Evolutionary conservation across 768 basidiomycete species (phyloP), one percentile per base, ranked within the genome.

Genomic region (Glaciozyma antarctica): DNA sequence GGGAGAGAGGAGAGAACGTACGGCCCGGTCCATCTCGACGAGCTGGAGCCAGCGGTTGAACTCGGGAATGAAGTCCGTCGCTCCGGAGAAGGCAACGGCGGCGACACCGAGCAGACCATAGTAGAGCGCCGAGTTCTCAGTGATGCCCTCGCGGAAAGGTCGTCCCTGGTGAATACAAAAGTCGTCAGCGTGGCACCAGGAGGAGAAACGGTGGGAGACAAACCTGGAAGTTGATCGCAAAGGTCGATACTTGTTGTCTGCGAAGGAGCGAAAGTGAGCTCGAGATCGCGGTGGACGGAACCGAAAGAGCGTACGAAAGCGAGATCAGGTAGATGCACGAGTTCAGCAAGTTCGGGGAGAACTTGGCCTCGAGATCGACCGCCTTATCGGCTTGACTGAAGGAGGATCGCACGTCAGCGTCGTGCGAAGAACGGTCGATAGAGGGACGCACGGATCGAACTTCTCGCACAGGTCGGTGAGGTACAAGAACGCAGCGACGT

Each of bases 171-270:
- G 38, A 41, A 12, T 12, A 12, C 13, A 15, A 6, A 41, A 5
- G 34, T 41, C 38, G 38, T 41, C 38, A 41, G 38, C 13, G 2
- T 7, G 38, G 38, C 8, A 7, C 13, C 38, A 15, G 38, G 38
- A 10, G 38, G 10, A 2, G 38, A 41, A 2, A 38, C 19, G 26
- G 57, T 85, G 97, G 98, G 0, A 93, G 94, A 43, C 95, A 87
- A 15, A 95, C 95, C 83, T 88, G 74, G 83, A 93, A 99, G 80
- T 99, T 99, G 79, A 98, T 91, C 5, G 92, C 86, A 74, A 99
- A 98, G 0, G 95, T 98, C 10, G 94, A 98, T 2, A 99, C 94
- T 77, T 99, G 95, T 76, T 99, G 94, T 15, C 38, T 41, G 38
- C 13, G 7, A 41, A 15, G 38, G 38, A 41, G 38, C 10, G 8